Conservation (phyloP, 2,329 filamentous ascomycete genomes). For the Cadophora sp. region DNA sequence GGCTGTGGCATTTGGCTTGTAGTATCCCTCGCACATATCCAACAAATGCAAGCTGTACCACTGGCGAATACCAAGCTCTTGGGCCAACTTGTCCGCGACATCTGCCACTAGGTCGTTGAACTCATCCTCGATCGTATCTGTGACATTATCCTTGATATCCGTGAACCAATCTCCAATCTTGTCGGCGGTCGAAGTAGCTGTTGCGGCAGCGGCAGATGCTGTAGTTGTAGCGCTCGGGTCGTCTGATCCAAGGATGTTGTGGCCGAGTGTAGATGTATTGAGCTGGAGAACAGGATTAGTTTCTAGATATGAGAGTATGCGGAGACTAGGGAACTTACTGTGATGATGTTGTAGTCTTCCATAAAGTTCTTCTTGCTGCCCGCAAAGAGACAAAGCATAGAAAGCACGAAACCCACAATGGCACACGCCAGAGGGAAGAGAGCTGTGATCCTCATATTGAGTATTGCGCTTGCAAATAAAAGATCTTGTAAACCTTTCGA, state of each 20-base stretch:
- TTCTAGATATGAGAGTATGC: constrained; percentile 8
- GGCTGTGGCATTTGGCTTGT: constrained; percentile 44
- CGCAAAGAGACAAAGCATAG: constrained; percentile 66
- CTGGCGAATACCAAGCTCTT: constrained; percentile 60
- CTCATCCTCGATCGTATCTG: constrained; percentile 44
- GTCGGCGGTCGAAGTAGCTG: constrained; percentile 38
- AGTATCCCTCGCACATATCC: constrained; percentile 61
- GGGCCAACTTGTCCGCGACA: constrained; percentile 48
- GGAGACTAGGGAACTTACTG: constrained; percentile 47
- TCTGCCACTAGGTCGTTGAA: constrained; percentile 48
- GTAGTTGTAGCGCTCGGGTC: constrained; percentile 41
- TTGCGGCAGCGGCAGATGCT: constrained; percentile 32
- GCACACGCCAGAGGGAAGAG: constrained; percentile 58
- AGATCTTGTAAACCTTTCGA: background rate
- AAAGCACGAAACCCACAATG: constrained; percentile 61
- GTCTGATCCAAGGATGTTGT: constrained; percentile 37
- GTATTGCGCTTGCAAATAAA: constrained; percentile 12
- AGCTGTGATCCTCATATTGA: constrained; percentile 53
- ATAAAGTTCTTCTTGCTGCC: constrained; percentile 62
- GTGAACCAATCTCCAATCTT: constrained; percentile 43
- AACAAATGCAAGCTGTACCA: constrained; percentile 68
- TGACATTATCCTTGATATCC: constrained; percentile 48
- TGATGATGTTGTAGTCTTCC: constrained; percentile 62
- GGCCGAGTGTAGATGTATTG: constrained; percentile 62
- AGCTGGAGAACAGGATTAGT: constrained; percentile 47